phyloP scores from a whole-genome alignment of 73 alveolate genomes.

The Paraurostyla sp. region DNA sequence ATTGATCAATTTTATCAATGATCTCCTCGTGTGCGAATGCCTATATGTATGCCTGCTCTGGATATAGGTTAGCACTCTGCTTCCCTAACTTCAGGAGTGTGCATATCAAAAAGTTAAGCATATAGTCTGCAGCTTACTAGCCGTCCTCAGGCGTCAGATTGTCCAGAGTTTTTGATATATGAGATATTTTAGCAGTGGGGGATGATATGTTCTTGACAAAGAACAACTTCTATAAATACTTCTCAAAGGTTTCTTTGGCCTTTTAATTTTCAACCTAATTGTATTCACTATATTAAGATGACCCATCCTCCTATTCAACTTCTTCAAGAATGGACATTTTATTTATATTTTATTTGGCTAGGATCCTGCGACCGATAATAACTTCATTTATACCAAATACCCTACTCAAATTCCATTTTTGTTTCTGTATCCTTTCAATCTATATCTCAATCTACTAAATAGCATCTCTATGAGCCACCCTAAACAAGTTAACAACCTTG shows the following conservation, averaged over 20 bases:
- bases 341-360: neutral
- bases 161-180: neutral
- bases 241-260: constrained; percentile 18
- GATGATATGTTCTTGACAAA: neutral
- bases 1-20: constrained; percentile 7
- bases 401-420: constrained; percentile 4
- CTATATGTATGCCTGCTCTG: neutral
- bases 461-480: neutral
- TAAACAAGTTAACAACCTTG: neutral
- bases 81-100: constrained; percentile 7
- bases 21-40: constrained; percentile 36
- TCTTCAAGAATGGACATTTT: constrained; percentile 7
- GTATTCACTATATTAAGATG: constrained; percentile 18
- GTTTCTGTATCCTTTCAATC: neutral
- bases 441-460: neutral
- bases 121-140: constrained; percentile 23
- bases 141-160: constrained; percentile 21
- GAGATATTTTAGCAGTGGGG: constrained; percentile 25
- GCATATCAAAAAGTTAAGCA: neutral
- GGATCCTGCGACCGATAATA: neutral
- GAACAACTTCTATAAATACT: neutral
- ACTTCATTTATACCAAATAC: constrained; percentile 12
- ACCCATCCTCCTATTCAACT: constrained; percentile 14
- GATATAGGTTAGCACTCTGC: neutral
- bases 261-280: neutral